These are phyloP conservation scores for Haplosporangium sp. DNA, from an alignment of 371 early-diverging fungal species.

Conservation along the genomic window DNA sequence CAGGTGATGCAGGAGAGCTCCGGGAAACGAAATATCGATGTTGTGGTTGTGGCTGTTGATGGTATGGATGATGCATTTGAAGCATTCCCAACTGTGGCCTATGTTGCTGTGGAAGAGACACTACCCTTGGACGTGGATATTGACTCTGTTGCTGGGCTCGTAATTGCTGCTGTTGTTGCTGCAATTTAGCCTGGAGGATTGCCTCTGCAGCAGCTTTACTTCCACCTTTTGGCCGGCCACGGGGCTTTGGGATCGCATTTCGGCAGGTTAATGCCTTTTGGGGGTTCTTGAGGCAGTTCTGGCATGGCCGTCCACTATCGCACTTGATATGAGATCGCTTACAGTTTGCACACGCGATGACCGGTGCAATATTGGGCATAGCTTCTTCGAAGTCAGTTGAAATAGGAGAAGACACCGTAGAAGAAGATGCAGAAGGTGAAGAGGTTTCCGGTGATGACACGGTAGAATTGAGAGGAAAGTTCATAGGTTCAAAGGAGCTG, in stretches of 20 bases:
- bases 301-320: constrained; percentile 50
- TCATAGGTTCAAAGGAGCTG: background rate
- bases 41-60: constrained; percentile 6
- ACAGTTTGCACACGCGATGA: constrained; percentile 49
- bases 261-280: constrained; percentile 49
- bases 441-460: constrained; percentile 14
- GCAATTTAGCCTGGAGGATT: constrained; percentile 21
- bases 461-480: background rate
- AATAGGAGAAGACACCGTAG: constrained; percentile 23
- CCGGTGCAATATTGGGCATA: constrained; percentile 12
- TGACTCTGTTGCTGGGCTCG: constrained; percentile 60
- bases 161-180: constrained; percentile 34
- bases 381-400: constrained; percentile 27
- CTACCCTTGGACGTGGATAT: constrained; percentile 73
- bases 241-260: constrained; percentile 52
- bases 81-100: constrained; percentile 2
- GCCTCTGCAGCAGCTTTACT: constrained; percentile 56
- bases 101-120: constrained; percentile 17
- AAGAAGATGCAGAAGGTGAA: constrained; percentile 31
- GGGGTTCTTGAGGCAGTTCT: constrained; percentile 50
- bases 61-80: constrained; percentile 6
- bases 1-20: constrained; percentile 38
- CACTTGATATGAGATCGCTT: constrained; percentile 56
- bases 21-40: constrained; percentile 8
- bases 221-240: constrained; percentile 55